Conservation (phyloP, 768 basidiomycete species). For the Solioccasus polychromus region DNA sequence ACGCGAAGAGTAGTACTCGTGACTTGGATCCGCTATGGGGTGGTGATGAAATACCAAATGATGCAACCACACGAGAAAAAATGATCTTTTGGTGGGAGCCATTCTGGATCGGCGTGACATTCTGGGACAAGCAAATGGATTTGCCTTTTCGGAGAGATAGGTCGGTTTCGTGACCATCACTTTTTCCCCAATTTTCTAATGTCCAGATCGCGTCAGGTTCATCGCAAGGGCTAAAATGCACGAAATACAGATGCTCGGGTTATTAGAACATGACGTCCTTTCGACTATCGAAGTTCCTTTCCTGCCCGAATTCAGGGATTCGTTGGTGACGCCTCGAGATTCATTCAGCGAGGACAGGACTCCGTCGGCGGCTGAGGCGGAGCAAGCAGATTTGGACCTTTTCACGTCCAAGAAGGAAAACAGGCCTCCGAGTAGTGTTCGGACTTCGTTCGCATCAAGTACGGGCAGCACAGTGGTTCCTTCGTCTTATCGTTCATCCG, state of each 20-base stretch:
- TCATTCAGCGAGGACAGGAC: conserved; percentile 32
- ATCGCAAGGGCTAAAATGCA: conserved; percentile 96
- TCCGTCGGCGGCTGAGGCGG: conserved; percentile 55
- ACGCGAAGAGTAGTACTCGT: conserved; percentile 44
- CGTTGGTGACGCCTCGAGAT: conserved; percentile 32
- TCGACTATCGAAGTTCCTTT: conserved; percentile 87
- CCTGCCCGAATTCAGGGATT: conserved; percentile 45
- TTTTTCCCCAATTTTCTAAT: not conserved
- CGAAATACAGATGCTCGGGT: conserved; percentile 91
- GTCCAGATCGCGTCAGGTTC: conserved; percentile 53
- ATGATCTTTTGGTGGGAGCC: conserved; percentile 87
- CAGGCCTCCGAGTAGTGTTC: conserved; percentile 27
- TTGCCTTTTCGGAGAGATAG: conserved; percentile 77
- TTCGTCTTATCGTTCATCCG: conserved; percentile 34
- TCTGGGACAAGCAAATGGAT: conserved; percentile 88
- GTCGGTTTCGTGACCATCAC: conserved; percentile 34
- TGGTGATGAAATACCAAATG: conserved; percentile 48
- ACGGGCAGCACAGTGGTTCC: conserved; percentile 35
- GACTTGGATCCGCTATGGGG: conserved; percentile 75
- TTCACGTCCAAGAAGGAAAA: conserved; percentile 52
- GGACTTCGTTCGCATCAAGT: conserved; percentile 43
- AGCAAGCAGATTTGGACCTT: conserved; percentile 70
- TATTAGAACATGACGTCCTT: conserved; percentile 88
- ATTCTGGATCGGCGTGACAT: conserved; percentile 78
- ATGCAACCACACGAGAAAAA: conserved; percentile 38